Evolutionary conservation across 2,329 filamentous ascomycete genomes (phyloP).

Genomic region (Talaromyces funiculosus): DNA sequence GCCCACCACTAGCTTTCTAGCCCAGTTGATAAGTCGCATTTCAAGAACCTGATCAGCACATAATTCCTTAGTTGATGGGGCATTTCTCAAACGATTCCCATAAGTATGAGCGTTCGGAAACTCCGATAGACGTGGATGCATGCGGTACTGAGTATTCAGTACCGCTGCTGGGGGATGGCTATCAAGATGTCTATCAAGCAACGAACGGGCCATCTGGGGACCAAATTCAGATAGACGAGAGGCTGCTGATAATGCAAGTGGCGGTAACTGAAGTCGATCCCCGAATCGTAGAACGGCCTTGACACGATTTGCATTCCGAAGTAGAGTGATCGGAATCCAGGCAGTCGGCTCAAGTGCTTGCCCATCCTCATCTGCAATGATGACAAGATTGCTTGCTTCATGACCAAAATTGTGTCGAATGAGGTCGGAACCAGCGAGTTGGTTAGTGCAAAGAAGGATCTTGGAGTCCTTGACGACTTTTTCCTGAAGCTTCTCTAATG

Average conservation of each 20-base stretch:
- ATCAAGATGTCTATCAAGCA: background rate
- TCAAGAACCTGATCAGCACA: too few relatives aligned
- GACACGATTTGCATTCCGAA: background rate
- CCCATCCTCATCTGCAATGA: background rate
- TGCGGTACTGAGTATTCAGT: background rate
- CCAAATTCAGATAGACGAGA: background rate
- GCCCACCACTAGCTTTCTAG: too few relatives aligned
- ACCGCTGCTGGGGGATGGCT: background rate
- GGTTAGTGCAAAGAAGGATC: background rate
- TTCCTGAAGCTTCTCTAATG: too few relatives aligned
- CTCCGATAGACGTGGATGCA: background rate
- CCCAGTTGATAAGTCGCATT: background rate
- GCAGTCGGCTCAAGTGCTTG: background rate
- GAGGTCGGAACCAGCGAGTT: background rate
- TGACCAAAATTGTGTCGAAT: background rate
- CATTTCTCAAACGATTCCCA: background rate
- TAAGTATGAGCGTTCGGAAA: background rate
- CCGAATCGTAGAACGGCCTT: background rate
- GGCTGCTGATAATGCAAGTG: background rate
- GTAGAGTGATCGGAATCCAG: background rate
- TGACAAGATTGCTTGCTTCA: background rate
- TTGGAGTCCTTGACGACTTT: too few relatives aligned
- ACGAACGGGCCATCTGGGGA: background rate
- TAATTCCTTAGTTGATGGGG: too few relatives aligned
- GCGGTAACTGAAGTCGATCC: background rate